These are phyloP conservation scores for Tetrahymena borealis DNA, from an alignment of 73 alveolate genomes.

Conservation along the genomic window DNA sequence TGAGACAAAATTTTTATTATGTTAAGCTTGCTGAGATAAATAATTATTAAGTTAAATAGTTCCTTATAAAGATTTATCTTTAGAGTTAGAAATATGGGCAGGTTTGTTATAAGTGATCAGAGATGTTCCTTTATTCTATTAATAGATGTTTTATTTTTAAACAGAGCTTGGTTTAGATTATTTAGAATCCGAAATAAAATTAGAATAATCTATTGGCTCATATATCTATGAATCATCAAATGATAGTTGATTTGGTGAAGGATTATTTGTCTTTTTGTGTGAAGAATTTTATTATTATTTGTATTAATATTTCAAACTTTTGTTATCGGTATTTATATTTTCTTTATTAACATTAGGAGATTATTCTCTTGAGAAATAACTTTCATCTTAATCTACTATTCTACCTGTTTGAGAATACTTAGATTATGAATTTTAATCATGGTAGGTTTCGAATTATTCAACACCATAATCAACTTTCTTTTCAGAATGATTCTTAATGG, in stretches of 20 bases:
- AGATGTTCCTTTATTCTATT: neutral
- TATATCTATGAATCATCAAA: neutral
- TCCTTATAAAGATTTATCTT: neutral
- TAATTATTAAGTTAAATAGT: neutral
- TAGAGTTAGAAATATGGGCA: neutral
- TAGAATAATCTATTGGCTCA: neutral
- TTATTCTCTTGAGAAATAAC: neutral
- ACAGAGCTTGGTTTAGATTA: neutral
- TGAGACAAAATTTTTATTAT: neutral
- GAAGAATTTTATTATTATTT: neutral
- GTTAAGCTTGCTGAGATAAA: neutral
- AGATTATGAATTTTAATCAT: neutral
- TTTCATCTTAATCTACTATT: neutral
- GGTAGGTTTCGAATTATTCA: neutral
- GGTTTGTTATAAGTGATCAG: neutral
- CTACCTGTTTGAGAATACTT: neutral
- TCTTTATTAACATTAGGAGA: neutral
- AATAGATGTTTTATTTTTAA: neutral
- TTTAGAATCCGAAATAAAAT: neutral
- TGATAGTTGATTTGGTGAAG: neutral
- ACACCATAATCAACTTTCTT: neutral
- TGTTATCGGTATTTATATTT: neutral
- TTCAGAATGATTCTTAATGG: neutral
- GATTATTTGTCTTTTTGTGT: neutral
- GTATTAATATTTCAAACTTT: neutral